Base-by-base conservation (phyloP, 371 early-diverging fungal species). In the Syncephalastrum monosporum region DNA sequence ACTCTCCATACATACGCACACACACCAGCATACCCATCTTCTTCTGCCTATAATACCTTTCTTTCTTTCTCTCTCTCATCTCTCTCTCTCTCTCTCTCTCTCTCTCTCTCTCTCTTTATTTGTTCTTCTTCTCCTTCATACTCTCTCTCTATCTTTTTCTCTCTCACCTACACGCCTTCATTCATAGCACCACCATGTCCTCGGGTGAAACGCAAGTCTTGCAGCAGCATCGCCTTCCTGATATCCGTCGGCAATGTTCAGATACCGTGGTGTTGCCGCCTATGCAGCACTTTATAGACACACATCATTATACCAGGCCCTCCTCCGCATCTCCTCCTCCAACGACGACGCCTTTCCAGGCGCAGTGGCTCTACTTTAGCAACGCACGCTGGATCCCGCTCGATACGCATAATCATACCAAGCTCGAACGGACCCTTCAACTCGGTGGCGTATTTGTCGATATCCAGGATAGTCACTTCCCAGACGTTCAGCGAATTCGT, bases 301-400 rank as follows among this genome's bases (percentile, higher is more conserved):
- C 38, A 10, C 10, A 33, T 23, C 23, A 10, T 15, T 49, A 16
- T 21, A 21, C 49, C 49, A 23, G 15, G 27, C n/a, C 29, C 8
- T 50, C 50, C 42, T 53, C 42, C 6, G 14, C 53, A 1, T 21
- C 53, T 16, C 38, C 53, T 21, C 21, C 53, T 42, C 50, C n/a
- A 19, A 25, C 53, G 53, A 17, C 38, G 12, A 33, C 38, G 6
- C 5, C 38, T 33, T 63, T 63, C 24, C 63, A 63, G 33, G 63
- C 63, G 5, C 66, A 65, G 52, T 65, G 66, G 66, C 52, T 65
- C 15, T 65, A 57, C 47, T 65, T 65, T 24, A 60, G 61, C 16
- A 60, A 61, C 12, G 56, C 61, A 4, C 61, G 55, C 19, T 65
- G 66, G 66, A 61, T 57, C 16, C 66, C 66, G 25, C 43, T 65